Base-by-base conservation (phyloP, 306 rosid genomes). In the cucumber (Cucumis sativus) region DNA sequence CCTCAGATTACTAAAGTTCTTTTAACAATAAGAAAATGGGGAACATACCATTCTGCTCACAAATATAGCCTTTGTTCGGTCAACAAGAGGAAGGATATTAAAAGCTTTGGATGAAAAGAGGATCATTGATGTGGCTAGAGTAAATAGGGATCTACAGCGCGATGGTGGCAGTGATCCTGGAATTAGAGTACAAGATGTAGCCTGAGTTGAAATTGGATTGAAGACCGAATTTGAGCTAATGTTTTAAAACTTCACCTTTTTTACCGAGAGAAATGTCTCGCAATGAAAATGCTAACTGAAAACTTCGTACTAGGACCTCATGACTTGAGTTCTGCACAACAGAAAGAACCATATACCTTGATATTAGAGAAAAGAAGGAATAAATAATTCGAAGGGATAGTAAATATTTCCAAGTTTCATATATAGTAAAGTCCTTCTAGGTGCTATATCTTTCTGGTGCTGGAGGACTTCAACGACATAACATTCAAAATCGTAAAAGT, bases 41-140 rank as follows among this genome's bases (percentile, higher is more conserved):
- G 65, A 83, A 83, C 66, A 15, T 65, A 92, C 99, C 89, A 76
- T 80, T 81, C 81, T 80, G 80, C 85, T 90, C 43, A 57, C 60
- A 76, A 92, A 87, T 80, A 84, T 79, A 85, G 83, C 74, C 88
- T 85, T 86, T 80, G 89, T 83, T 78, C 76, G 78, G 11, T 81
- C 43, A 79, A 83, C 88, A 62, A 96, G 90, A 77, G 91, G 77
- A 56, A 59, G 79, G 79, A 96, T 84, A 79, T 83, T 81, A 85
- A 78, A 92, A 72, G 96, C 90, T 83, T 86, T 89, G 61, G 93
- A 86, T 40, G 91, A 84, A 82, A 96, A 86, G 76, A 92, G 82
- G 83, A 91, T 91, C 99, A 92, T 92, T n/a, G 98, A 87, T 72
- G 88, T 84, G 81, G 99, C 98, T 80, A 92, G 81, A 81, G 89